Evolutionary conservation across 306 rosid species (phyloP).

Genomic region (Lotus japonicus): DNA sequence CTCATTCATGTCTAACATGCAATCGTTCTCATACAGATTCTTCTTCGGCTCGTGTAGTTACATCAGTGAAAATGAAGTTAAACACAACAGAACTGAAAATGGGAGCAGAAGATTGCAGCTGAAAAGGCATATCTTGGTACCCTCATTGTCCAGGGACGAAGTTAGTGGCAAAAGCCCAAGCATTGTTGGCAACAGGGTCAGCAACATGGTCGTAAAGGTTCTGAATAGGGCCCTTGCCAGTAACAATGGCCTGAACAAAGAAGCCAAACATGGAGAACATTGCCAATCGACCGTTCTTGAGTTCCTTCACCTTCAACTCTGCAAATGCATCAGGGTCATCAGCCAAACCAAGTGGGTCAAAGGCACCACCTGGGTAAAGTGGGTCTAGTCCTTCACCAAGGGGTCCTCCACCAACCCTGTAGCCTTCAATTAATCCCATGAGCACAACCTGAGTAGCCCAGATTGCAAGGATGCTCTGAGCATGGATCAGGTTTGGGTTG

Average conservation of each 20-base stretch:
- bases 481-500: slow-evolving; percentile 87
- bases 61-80: slow-evolving; percentile 28
- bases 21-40: slow-evolving; percentile 31
- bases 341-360: slow-evolving; percentile 93
- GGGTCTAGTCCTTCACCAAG: slow-evolving; percentile 98
- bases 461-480: slow-evolving; percentile 96
- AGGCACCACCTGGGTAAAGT: slow-evolving; percentile 91
- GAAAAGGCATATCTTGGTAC: slow-evolving; percentile 13
- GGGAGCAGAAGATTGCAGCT: slow-evolving; percentile 28
- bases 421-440: slow-evolving; percentile 90
- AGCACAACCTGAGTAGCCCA: slow-evolving; percentile 94
- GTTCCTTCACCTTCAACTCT: slow-evolving; percentile 89
- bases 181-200: slow-evolving; percentile 87
- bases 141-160: slow-evolving; percentile 85
- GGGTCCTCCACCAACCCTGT: slow-evolving; percentile 95
- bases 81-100: slow-evolving; percentile 28
- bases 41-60: slow-evolving; percentile 31
- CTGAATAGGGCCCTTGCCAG: slow-evolving; percentile 88
- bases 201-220: slow-evolving; percentile 80
- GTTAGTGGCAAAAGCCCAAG: slow-evolving; percentile 95
- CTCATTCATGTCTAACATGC: slow-evolving; percentile 23
- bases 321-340: slow-evolving; percentile 97
- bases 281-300: slow-evolving; percentile 84
- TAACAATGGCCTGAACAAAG: slow-evolving; percentile 95
- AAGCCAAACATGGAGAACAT: slow-evolving; percentile 93